Evolutionary conservation across 2,329 filamentous ascomycete species (phyloP), one percentile per base, ranked within the genome.

Genomic region (Monascus ruber): DNA sequence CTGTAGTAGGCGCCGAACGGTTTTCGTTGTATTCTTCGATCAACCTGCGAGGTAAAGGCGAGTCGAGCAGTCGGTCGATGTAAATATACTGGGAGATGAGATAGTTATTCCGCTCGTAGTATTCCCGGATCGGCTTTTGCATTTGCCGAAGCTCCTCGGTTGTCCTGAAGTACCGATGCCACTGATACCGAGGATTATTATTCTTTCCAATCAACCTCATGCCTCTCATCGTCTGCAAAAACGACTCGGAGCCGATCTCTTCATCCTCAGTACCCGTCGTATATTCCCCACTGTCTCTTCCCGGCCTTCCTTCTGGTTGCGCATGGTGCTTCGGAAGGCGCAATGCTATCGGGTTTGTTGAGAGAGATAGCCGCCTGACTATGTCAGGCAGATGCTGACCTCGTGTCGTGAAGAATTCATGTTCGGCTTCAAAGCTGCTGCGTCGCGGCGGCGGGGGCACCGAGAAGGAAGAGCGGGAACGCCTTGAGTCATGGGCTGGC

Each of bases 11-110:
- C 17, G 17, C 17, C 17, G 69, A 46, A 76, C 71, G 24, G 70
- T 70, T 31, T 46, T 81, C 69, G 47, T 80, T 80, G 61, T 94
- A 95, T 62, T 95, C 88, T 55, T 93, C 88, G 42, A 96, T 79
- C 34, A 96, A 70, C 52, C 89, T 81, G 55, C 94, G 88, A 2
- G 88, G 88, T n/a, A 94, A 76, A 26, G 85, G 88, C 6, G 86
- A 94, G 63, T 94, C 87, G 44, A 96, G 73, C 41, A 96, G 70
- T 38, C 82, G 77, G 63, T 95, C 89, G 51, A 95, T 94, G 59
- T 93, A 95, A 46, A 93, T 72, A 59, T 95, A 96, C 58, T 94
- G 83, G 59, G 91, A 84, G 42, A 96, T 79, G 33, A 95, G 71
- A 49, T 81, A 79, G 64, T 96, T 96, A 56, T 81, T 89, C 33